A percentile compares a stretch with the other conserved stretches of the same genome.
Evolutionary conservation across 192 early-diverging fungal species (phyloP).

Genomic region (Phycomyces blakesleeanus): DNA sequence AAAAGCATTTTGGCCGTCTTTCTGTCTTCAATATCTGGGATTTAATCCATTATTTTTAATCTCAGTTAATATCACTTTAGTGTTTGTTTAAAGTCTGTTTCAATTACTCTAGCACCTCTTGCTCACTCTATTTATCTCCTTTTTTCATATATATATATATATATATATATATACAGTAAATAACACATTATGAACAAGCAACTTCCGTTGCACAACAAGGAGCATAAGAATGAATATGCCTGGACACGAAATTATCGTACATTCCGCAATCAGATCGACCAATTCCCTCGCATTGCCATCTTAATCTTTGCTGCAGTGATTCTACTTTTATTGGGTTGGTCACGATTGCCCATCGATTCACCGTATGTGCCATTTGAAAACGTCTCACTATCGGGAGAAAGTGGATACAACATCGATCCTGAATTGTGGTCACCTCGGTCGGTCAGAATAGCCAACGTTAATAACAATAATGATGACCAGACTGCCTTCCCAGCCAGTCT

Average conservation of each 20-base stretch:
- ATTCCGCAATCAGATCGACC: neutral
- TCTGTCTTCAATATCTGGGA: too few species aligned
- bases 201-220: neutral
- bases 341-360: neutral
- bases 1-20: too few species aligned
- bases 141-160: too few species aligned
- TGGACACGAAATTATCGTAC: neutral
- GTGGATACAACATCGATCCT: neutral
- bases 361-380: neutral
- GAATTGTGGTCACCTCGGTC: neutral
- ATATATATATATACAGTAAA: too few species aligned
- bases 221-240: neutral
- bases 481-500: constrained; percentile 3
- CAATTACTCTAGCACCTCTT: too few species aligned
- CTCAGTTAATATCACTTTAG: too few species aligned
- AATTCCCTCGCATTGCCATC: neutral
- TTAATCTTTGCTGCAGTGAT: neutral
- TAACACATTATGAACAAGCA: constrained; percentile 1
- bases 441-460: neutral
- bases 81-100: too few species aligned
- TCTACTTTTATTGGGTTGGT: neutral
- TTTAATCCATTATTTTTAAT: too few species aligned
- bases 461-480: too few species aligned
- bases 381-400: neutral
- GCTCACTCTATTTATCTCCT: too few species aligned